Base-by-base conservation (phyloP, 352 stramenopile genomes). In the Halophytophthora polymorphica region DNA sequence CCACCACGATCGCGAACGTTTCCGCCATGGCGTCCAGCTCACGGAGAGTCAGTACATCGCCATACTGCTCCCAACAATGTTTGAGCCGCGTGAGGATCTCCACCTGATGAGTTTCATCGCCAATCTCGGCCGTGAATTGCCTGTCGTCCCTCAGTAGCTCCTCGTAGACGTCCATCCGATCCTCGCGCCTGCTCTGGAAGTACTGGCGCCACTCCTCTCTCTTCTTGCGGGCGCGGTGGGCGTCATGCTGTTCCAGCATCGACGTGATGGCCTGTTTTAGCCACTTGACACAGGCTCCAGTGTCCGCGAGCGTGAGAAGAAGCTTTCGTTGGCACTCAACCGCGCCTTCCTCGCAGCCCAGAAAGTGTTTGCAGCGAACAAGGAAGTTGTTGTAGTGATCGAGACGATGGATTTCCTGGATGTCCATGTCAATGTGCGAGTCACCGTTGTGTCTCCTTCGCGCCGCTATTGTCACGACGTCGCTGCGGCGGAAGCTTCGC, bases 21-120 rank as follows among this genome's bases (percentile, higher is more conserved):
- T 58, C 53, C 13, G 59, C 58, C 38, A 67, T 64, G 36, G 64
- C 28, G 36, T 63, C 49, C 18, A 64, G 25, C 34, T 67, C 59
- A 14, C 53, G 43, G 2, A 48, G 44, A 2, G n/a, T 64, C 18
- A 67, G 34, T 6, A 63, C 41, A 3, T 43, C 41, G 8, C 50
- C 6, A 25, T 53, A 56, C 14, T 14, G 44, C 6, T n/a, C 37
- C 21, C 63, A 25, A 23, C 55, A 47, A 29, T 62, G 17, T n/a
- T 56, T 59, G 4, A 67, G 49, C 38, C 63, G 14, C 17, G 53
- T 63, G 8, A 67, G 8, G 33, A 67, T 45, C 43, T 67, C 53
- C 53, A 67, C 53, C 5, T 33, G 52, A 19, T n/a, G n/a, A n/a
- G n/a, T n/a, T n/a, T 67, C 53, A 44, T 67, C 48, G 8, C 58